Base-by-base conservation (phyloP, 345 rosid genomes). In the Eucalyptus fibrosa region DNA sequence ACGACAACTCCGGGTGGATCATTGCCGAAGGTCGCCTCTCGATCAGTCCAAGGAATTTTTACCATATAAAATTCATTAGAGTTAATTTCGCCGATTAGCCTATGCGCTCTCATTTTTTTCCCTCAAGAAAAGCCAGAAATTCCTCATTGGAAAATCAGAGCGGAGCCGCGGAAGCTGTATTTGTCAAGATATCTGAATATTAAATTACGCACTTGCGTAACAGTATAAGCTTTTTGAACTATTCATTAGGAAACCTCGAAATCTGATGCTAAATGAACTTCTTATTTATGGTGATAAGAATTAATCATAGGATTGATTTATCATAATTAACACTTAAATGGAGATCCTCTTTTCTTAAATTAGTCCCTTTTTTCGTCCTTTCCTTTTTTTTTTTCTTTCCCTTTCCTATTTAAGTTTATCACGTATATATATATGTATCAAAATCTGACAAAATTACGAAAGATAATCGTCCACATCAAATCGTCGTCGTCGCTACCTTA, bases 141-240 rank as follows among this genome's bases (percentile, higher is more conserved):
- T 32, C 77, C 19, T 67, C 40, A 8, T 67, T 16, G 19, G 19
- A n/a, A n/a, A 69, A 67, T 67, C 42, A 67, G 1, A 17, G 32
- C 19, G 7, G 2, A 34, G 24, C 9, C 0, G 2, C 1, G 3
- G 1, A 69, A 5, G 6, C 13, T 19, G 0, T 34, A 34, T 69
- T 34, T 60, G 1, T 18, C 2, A 9, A 0, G 21, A 18, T 69
- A 69, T 18, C 1, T 32, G 1, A 18, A 32, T 69, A 69, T 34
- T 17, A 69, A 67, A 34, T 15, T 3, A 18, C 4, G 1, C 12
- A 0, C 21, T 69, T 0, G 3, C 0, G 5, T 53, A 53, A 53
- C 5, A 53, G 2, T 53, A 53, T 53, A 21, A 53, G 1, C 59
- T 4, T 53, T 53, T 21, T 21, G 11, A 53, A 53, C 11, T 21